These are phyloP conservation scores for Talaromyces trachyspermus DNA, from an alignment of 495 filamentous ascomycete species.

Conservation along the genomic window DNA sequence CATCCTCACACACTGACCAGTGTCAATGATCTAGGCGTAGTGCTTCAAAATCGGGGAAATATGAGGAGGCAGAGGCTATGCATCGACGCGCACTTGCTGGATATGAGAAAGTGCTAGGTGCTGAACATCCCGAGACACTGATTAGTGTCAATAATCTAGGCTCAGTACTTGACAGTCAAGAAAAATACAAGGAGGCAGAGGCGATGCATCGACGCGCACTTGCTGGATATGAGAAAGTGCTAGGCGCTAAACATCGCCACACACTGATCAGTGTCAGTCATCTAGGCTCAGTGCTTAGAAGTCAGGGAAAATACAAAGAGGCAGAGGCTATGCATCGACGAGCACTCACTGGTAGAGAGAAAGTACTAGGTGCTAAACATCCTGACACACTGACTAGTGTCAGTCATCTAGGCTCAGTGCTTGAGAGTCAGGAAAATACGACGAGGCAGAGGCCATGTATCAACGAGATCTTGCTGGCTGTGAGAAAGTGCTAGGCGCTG, in stretches of 20 bases:
- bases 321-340: constrained; percentile 20
- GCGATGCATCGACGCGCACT: constrained; percentile 14
- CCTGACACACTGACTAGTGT: constrained; percentile 25
- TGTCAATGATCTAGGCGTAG: constrained; percentile 18
- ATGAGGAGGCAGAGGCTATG: constrained; percentile 25
- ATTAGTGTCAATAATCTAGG: constrained; percentile 27
- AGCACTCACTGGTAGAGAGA: constrained; percentile 16
- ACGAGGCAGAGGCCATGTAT: constrained; percentile 20
- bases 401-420: constrained; percentile 20
- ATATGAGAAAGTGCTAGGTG: constrained; percentile 22
- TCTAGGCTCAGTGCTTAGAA: constrained; percentile 14
- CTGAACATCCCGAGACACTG: constrained; percentile 33
- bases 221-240: constrained; percentile 14
- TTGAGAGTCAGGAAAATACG: constrained; percentile 17
- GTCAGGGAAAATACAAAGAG: constrained; percentile 22
- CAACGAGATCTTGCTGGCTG: constrained; percentile 13
- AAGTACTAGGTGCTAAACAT: constrained; percentile 19
- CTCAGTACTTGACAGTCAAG: constrained; percentile 12
- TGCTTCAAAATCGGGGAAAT: constrained; percentile 19
- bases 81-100: constrained; percentile 12
- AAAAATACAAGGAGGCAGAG: constrained; percentile 25
- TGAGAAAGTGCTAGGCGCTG: constrained; percentile 18
- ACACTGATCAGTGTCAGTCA: constrained; percentile 21
- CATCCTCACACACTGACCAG: constrained; percentile 21
- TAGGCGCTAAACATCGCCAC: constrained; percentile 20